These are phyloP conservation scores for Aspergillus unguis DNA, from an alignment of 2,329 filamentous ascomycete species.

Conservation along the genomic window DNA sequence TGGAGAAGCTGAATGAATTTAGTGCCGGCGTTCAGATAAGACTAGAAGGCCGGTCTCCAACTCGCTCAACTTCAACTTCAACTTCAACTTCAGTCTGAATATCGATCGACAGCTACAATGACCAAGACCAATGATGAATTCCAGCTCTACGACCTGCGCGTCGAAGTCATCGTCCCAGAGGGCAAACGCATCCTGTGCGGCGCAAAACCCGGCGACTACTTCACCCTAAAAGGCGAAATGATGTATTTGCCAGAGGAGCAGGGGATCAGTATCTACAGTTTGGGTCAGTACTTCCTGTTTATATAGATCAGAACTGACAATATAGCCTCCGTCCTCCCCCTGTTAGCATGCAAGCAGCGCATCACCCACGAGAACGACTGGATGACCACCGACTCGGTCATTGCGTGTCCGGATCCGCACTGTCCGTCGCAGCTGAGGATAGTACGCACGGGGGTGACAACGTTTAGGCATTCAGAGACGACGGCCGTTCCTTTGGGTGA, in stretches of 20 bases:
- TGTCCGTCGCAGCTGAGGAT: conserved; percentile 5
- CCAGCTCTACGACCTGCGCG: not conserved
- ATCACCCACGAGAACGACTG: conserved; percentile 5
- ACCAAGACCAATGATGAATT: not conserved
- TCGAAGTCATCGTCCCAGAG: not conserved
- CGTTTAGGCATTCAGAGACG: conserved; percentile 2
- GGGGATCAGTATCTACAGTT: not conserved
- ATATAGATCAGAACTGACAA: not conserved
- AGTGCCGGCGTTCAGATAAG: too few species aligned
- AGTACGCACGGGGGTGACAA: not conserved
- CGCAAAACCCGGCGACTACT: not conserved
- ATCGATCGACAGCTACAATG: not conserved
- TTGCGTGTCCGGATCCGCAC: conserved; percentile 3
- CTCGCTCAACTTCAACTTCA: too few species aligned
- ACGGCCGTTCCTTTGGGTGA: not conserved
- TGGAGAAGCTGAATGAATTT: too few species aligned
- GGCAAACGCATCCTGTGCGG: not conserved
- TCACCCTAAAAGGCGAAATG: not conserved
- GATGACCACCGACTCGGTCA: conserved; percentile 3
- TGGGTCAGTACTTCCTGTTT: not conserved
- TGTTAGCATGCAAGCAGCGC: conserved; percentile 1
- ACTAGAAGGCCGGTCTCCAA: too few species aligned
- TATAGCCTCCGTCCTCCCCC: conserved; percentile 1
- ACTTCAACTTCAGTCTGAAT: too few species aligned
- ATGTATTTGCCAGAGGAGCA: not conserved